phyloP scores from a whole-genome alignment of 768 basidiomycete species.

The Termitomyces sp. region DNA sequence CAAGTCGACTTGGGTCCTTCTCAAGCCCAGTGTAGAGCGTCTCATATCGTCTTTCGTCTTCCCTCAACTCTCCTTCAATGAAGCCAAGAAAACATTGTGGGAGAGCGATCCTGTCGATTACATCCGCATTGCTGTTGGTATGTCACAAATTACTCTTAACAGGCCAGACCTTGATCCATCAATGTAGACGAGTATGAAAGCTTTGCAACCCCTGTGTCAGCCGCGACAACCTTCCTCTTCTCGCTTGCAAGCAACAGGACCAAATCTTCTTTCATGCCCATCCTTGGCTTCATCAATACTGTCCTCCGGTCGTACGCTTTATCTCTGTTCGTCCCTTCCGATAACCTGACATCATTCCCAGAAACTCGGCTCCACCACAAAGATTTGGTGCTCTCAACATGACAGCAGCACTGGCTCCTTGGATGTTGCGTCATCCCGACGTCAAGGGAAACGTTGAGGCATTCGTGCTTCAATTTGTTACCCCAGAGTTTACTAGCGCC shows the following conservation, averaged over 20 bases:
- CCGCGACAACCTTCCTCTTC: slow-evolving; percentile 77
- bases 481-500: slow-evolving; percentile 59
- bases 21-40: slow-evolving; percentile 79
- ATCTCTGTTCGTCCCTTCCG: not conserved
- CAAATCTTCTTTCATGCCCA: slow-evolving; percentile 75
- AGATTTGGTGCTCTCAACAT: slow-evolving; percentile 85
- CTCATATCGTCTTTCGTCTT: slow-evolving; percentile 81
- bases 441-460: slow-evolving; percentile 73
- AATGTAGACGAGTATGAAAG: slow-evolving; percentile 74
- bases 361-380: slow-evolving; percentile 49
- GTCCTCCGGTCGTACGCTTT: slow-evolving; percentile 59
- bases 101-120: slow-evolving; percentile 81
- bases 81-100: slow-evolving; percentile 65
- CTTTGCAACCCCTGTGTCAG: slow-evolving; percentile 68
- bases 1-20: slow-evolving; percentile 81
- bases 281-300: slow-evolving; percentile 70
- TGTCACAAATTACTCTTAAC: slow-evolving; percentile 2
- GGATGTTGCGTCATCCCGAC: slow-evolving; percentile 82
- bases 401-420: slow-evolving; percentile 66
- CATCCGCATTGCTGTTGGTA: slow-evolving; percentile 69
- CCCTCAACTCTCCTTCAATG: slow-evolving; percentile 79
- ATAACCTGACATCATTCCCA: slow-evolving; percentile 2
- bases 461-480: slow-evolving; percentile 68
- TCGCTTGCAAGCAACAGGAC: slow-evolving; percentile 74
- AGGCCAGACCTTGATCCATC: not conserved